Base-by-base conservation (phyloP, 169 alveolate genomes). In the Babesia sp. region DNA sequence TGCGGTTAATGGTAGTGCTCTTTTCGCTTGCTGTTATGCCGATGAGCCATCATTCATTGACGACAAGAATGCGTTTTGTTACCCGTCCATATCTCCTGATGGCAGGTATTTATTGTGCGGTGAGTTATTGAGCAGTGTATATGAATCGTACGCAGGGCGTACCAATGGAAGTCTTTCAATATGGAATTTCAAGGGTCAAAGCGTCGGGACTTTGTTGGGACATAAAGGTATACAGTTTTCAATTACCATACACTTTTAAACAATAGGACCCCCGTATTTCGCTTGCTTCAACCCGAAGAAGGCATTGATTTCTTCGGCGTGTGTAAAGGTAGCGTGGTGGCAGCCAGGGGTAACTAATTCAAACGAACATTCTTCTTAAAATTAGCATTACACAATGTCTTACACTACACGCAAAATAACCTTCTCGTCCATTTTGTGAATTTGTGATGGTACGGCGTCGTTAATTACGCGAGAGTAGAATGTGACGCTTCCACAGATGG, bases 261-360 rank as follows among this genome's bases (percentile, higher is more conserved):
- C 26, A 0, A 3, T 28, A 80, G 88, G 88, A 0, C 88, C 88
- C 2, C 84, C 88, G 22, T 48, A 58, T 24, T 69, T 80, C 36
- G 72, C 71, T 14, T 39, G 72, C 58, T 80, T 80, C 70, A 80
- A 80, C 34, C 88, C 88, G 24, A 44, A 66, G 54, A 80, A 71
- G 63, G 88, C 88, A 0, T 5, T 80, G 34, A 37, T 80, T n/a
- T 61, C 84, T 24, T 80, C 88, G 64, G 88, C 84, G 51, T 80
- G 88, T 71, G 83, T 80, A 46, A 80, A 80, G 29, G 77, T 80
- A 14, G 88, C 88, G 33, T 80, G 83, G 88, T 80, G 88, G 88
- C 83, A 59, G 16, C 88, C 88, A 1, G 39, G 6, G 8, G n/a
- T 59, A 1, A 16, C 3, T 16, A 7, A 42, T 34, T 42, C 51